Evolutionary conservation across 2,329 filamentous ascomycete genomes (phyloP), one percentile per base, ranked within the genome.

Genomic region (Chlorencoelia australis): DNA sequence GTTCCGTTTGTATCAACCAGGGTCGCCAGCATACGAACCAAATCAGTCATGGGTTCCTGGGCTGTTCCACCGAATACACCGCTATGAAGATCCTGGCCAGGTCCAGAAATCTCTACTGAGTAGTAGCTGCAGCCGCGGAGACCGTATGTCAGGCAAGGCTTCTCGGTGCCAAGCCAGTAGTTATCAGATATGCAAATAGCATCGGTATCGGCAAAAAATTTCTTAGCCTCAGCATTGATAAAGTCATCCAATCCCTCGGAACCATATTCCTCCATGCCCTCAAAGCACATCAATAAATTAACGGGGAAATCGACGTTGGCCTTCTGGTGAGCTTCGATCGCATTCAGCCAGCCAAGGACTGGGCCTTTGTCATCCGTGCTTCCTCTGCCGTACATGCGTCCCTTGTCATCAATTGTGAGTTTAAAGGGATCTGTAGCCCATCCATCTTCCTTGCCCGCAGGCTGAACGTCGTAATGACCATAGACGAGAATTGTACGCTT

Each of bases 191-290:
- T 98, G 67, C 91, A 98, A 42, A 96, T 86, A 5, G 88, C 91
- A 50, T 98, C 91, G 22, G 87, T 79, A 53, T 95, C 89, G 55
- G 86, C 86, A 68, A 98, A 98, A 70, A 80, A 96, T 53, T 84
- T 82, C 66, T 93, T 86, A 48, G 82, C 87, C 66, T 98, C 91
- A 30, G 75, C 79, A 49, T 82, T 72, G 63, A 98, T 95, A 49
- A 96, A 82, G 51, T 94, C 89, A 56, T 98, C 91, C 37, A 98
- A 72, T 24, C 91, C 91, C 59, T 96, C 89, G 0, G 88, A 95
- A 33, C 91, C 91, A 59, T 94, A 94, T 67, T 98, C 91, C 66
- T 98, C 91, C 91, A 98, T 98, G 32, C 91, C 91, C 70, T 98
- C 91, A 53, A 98, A 96, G 70, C 91, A 98, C 85, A 95, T 96